A percentile compares a stretch with the other conserved stretches of the same genome.
Conservation (phyloP, 176 grass and related monocot genomes). For the Zizania latifolia region DNA sequence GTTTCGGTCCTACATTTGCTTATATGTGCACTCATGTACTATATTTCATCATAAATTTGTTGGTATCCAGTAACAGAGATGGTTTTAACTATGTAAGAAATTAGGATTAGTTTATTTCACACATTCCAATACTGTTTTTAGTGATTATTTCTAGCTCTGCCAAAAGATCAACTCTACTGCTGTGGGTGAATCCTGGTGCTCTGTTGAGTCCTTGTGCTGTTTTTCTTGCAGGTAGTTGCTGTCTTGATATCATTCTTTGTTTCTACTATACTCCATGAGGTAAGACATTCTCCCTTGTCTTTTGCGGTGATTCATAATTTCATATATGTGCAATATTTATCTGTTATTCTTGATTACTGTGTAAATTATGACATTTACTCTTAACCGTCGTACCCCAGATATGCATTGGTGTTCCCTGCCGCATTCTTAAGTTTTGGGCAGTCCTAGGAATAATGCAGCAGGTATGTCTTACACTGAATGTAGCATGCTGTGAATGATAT, state of each 20-base stretch:
- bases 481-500: background rate
- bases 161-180: background rate
- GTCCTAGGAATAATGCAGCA: too few relatives aligned
- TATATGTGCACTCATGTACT: too few relatives aligned
- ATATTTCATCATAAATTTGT: background rate
- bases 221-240: slow-evolving; percentile 66
- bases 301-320: too few relatives aligned
- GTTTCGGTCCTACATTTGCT: too few relatives aligned
- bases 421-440: too few relatives aligned
- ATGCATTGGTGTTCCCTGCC: slow-evolving; percentile 78
- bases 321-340: too few relatives aligned
- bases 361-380: slow-evolving; percentile 22
- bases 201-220: slow-evolving; percentile 10
- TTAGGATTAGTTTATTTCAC: background rate
- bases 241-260: slow-evolving; percentile 82
- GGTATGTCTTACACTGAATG: too few relatives aligned
- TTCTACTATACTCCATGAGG: slow-evolving; percentile 91
- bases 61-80: background rate
- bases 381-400: slow-evolving; percentile 45
- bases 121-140: background rate
- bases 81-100: background rate
- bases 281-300: too few relatives aligned
- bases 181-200: background rate
- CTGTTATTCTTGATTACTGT: slow-evolving; percentile 1
- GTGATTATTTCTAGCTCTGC: background rate